Evolutionary conservation across 2,329 filamentous ascomycete species (phyloP).

Genomic region (Aspergillus sp.): DNA sequence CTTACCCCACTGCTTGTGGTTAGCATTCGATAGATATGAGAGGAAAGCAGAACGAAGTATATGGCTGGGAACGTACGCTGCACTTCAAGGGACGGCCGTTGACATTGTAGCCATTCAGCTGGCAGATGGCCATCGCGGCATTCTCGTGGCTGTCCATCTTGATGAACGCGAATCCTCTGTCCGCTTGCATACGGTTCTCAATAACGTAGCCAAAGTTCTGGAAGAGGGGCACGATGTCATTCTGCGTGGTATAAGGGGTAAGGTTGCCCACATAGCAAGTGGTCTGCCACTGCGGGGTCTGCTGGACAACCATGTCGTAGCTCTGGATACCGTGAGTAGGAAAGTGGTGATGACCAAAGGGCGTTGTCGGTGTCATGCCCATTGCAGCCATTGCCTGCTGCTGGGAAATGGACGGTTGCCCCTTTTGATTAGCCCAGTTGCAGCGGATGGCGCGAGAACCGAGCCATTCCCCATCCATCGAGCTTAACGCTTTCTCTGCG

Average conservation of each 20-base stretch:
- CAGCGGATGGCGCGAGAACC: conserved; percentile 97
- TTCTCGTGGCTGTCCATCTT: conserved; percentile 99
- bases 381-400: conserved; percentile 96
- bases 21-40: conserved; percentile 36
- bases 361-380: conserved; percentile 97
- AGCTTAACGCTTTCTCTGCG: conserved; percentile 92
- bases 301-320: conserved; percentile 94
- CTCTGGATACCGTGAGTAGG: conserved; percentile 95
- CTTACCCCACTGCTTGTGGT: conserved; percentile 82
- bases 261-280: conserved; percentile 98
- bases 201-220: conserved; percentile 98
- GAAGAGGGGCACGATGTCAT: conserved; percentile 95
- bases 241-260: conserved; percentile 95
- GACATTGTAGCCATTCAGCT: conserved; percentile 96
- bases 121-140: conserved; percentile 96
- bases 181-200: conserved; percentile 96
- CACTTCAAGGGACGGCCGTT: conserved; percentile 97
- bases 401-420: conserved; percentile 97
- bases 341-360: conserved; percentile 97
- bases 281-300: conserved; percentile 97
- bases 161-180: conserved; percentile 96
- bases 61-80: conserved; percentile 73
- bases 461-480: conserved; percentile 99
- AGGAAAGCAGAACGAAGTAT: conserved; percentile 17
- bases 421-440: conserved; percentile 99